These are phyloP conservation scores for Colletotrichum horii DNA, from an alignment of 2,329 filamentous ascomycete species.

Conservation along the genomic window DNA sequence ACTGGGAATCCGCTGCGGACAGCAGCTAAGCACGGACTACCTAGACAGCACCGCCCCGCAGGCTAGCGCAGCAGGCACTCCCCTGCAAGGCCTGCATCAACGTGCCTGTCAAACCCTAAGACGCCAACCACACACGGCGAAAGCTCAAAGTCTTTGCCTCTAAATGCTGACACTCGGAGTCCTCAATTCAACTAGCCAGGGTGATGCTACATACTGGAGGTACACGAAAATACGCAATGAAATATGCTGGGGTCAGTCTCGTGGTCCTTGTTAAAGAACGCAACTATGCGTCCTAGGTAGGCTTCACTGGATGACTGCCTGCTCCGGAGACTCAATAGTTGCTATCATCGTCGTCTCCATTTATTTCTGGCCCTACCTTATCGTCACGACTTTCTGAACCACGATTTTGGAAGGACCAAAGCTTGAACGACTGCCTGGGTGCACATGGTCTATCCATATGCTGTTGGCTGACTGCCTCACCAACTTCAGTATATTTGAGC, in stretches of 20 bases:
- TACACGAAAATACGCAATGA: background rate
- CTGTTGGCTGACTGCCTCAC: background rate
- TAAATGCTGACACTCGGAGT: background rate
- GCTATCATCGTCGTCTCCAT: background rate
- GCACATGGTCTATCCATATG: background rate
- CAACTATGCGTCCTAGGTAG: background rate
- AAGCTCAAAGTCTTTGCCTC: background rate
- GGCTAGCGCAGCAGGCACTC: background rate
- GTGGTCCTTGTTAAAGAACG: background rate
- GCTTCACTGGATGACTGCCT: background rate
- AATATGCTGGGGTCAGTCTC: background rate
- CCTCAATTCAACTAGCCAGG: background rate
- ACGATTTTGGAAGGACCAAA: background rate
- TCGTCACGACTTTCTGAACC: background rate
- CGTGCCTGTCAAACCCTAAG: background rate
- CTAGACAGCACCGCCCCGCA: background rate
- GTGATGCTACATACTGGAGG: background rate
- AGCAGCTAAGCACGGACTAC: background rate
- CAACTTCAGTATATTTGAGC: background rate
- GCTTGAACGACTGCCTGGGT: background rate
- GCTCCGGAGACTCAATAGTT: background rate
- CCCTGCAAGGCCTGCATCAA: background rate
- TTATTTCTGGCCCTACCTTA: background rate
- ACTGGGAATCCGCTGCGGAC: background rate
- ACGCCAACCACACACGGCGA: background rate